Evolutionary conservation across 225 moss, liverwort and hornwort genomes (phyloP), one percentile per base, ranked within the genome.

Genomic region (Physcomitrellopsis africana): DNA sequence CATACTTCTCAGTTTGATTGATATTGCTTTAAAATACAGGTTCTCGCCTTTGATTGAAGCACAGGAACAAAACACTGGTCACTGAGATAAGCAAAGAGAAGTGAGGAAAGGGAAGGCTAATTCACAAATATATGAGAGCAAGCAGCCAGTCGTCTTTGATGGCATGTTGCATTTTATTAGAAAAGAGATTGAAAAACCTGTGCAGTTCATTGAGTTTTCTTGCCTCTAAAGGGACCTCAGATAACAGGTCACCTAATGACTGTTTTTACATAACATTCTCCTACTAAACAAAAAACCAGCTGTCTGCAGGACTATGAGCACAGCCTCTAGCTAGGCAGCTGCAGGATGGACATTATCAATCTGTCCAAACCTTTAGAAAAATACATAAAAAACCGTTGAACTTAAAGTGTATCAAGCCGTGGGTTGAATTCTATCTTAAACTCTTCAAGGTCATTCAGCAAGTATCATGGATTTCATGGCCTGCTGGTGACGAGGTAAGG

Each of bases 301-400:
- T 80, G 77, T 60, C 80, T 82, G 84, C 87, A 82, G 84, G 76
- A 48, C 84, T 87, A 77, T 82, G 44, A 77, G 82, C 87, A 84
- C 81, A 77, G 77, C 82, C 80, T 77, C 83, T 77, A 72, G 80
- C 82, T 82, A 72, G 51, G 73, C 81, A 86, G 80, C 84, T 69
- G 52, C 49, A 56, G 57, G 60, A 49, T 53, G 44, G 55, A 45
- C 68, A 43, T 22, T n/a, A 22, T 26, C 24, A 51, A 16, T 37
- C 32, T 37, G 27, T 43, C 7, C 51, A 20, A 48, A 74, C 18
- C 60, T 71, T 70, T 45, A 72, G 72, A 74, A 66, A 68, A 19
- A 17, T 16, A 37, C 32, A 37, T 37, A 4, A 37, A 2, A 37
- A 37, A 37, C 32, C 1, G 32, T 37, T 37, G 32, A 37, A 37